Evolutionary conservation across 352 stramenopile species (phyloP).

Genomic region (Phytophthora multivora): DNA sequence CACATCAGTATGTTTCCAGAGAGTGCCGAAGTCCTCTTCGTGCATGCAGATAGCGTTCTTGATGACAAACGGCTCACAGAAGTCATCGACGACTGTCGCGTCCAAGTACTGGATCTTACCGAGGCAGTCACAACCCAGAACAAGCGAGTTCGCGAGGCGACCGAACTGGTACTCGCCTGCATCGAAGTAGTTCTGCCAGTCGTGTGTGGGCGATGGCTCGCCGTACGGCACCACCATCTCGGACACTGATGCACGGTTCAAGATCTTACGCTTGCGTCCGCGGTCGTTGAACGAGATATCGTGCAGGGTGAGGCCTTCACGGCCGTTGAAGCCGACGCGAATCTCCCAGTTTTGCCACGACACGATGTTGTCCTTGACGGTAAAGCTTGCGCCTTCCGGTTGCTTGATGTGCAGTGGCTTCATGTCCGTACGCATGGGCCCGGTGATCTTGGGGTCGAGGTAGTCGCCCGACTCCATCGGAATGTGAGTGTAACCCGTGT

Average conservation of each 20-base stretch:
- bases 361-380: slow-evolving; percentile 67
- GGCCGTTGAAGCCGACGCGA: slow-evolving; percentile 80
- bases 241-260: slow-evolving; percentile 73
- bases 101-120: slow-evolving; percentile 38
- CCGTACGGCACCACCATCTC: slow-evolving; percentile 91
- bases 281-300: slow-evolving; percentile 47
- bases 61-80: slow-evolving; percentile 37
- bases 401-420: slow-evolving; percentile 78
- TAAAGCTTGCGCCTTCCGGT: slow-evolving; percentile 75
- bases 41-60: slow-evolving; percentile 43
- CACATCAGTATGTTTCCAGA: slow-evolving; percentile 78
- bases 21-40: slow-evolving; percentile 36
- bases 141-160: slow-evolving; percentile 76
- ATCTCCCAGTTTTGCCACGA: slow-evolving; percentile 86
- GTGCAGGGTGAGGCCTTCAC: slow-evolving; percentile 77
- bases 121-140: slow-evolving; percentile 78
- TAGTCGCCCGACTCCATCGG: slow-evolving; percentile 52
- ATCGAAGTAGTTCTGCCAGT: slow-evolving; percentile 88
- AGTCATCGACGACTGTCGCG: slow-evolving; percentile 33
- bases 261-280: slow-evolving; percentile 49
- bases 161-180: slow-evolving; percentile 83
- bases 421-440: slow-evolving; percentile 48
- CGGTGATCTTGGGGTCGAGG: slow-evolving; percentile 42
- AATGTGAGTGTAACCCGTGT: slow-evolving; percentile 54
- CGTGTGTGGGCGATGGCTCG: slow-evolving; percentile 68